phyloP scores from a whole-genome alignment of 169 alveolate genomes.

The Perkinsus chesapeaki region DNA sequence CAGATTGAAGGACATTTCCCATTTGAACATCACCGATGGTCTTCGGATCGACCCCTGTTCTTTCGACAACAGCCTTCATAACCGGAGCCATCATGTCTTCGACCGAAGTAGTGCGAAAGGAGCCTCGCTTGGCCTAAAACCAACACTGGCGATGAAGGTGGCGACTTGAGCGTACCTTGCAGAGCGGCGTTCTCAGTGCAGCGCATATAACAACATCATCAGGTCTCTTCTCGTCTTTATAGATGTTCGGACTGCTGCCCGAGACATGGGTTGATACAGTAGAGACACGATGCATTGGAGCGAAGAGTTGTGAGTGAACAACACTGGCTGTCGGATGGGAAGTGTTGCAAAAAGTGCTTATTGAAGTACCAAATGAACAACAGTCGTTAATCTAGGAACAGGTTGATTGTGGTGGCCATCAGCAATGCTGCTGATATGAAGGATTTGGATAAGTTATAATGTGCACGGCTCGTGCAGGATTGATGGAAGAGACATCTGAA shows the following conservation, averaged over 20 bases:
- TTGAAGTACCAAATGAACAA: too few species aligned
- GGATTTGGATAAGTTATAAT: too few species aligned
- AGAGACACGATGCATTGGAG: background rate
- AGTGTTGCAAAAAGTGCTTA: too few species aligned
- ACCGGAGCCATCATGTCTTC: constrained; percentile 68
- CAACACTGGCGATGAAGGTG: background rate
- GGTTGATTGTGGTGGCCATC: too few species aligned
- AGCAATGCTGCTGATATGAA: too few species aligned
- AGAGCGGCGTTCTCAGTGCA: constrained; percentile 78
- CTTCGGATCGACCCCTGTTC: constrained; percentile 58
- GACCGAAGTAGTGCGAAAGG: constrained; percentile 64
- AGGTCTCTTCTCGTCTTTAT: constrained; percentile 1
- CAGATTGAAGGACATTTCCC: constrained; percentile 53
- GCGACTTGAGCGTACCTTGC: constrained; percentile 57
- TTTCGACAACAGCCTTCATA: constrained; percentile 48
- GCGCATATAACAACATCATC: constrained; percentile 79
- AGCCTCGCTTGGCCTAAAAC: constrained; percentile 8
- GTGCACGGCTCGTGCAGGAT: too few species aligned
- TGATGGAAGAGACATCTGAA: too few species aligned
- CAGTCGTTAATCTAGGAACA: too few species aligned
- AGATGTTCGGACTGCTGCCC: background rate
- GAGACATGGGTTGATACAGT: background rate
- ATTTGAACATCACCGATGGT: constrained; percentile 69
- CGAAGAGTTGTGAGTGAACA: background rate
- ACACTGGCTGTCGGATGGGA: background rate